Percentiles rank a stretch among this genome's conserved stretches.
Conservation (phyloP, 2,329 filamentous ascomycete species). For the Leptographium radiaticola region DNA sequence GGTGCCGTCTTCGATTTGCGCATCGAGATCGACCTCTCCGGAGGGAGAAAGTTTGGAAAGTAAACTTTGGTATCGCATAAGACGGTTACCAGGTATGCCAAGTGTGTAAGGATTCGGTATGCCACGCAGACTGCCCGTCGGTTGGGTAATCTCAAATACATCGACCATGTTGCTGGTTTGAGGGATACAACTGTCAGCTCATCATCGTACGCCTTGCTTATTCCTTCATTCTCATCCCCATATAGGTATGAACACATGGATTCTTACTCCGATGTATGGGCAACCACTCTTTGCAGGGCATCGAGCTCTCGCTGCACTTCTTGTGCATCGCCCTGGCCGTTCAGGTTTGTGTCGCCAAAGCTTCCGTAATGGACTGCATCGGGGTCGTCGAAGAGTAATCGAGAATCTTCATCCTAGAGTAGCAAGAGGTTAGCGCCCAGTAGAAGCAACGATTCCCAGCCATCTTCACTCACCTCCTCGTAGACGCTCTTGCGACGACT, state of each 20-base stretch:
- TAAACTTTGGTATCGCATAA: slow-evolving; percentile 47
- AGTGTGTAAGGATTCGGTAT: slow-evolving; percentile 29
- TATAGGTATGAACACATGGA: background rate
- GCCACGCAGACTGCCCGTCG: slow-evolving; percentile 26
- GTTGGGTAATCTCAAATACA: slow-evolving; percentile 51
- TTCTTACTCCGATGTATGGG: slow-evolving; percentile 49
- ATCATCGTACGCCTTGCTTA: background rate
- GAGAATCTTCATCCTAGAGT: slow-evolving; percentile 39
- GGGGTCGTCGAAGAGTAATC: slow-evolving; percentile 48
- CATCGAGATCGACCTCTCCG: slow-evolving; percentile 29
- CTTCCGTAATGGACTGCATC: slow-evolving; percentile 48
- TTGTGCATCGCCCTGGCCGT: slow-evolving; percentile 43
- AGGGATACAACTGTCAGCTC: background rate
- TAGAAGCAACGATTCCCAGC: too few species aligned
- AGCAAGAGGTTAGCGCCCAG: background rate
- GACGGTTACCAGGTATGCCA: slow-evolving; percentile 40
- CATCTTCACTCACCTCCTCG: slow-evolving; percentile 35
- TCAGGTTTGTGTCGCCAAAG: slow-evolving; percentile 43
- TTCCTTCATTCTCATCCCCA: background rate
- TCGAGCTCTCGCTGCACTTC: slow-evolving; percentile 52
- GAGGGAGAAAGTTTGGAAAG: slow-evolving; percentile 42
- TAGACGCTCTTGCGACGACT: slow-evolving; percentile 34
- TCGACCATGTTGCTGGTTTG: slow-evolving; percentile 49
- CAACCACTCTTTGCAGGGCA: slow-evolving; percentile 49
- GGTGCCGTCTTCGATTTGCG: slow-evolving; percentile 30